Conservation (phyloP, 148 eudicot species). For the Cornus kousa region DNA sequence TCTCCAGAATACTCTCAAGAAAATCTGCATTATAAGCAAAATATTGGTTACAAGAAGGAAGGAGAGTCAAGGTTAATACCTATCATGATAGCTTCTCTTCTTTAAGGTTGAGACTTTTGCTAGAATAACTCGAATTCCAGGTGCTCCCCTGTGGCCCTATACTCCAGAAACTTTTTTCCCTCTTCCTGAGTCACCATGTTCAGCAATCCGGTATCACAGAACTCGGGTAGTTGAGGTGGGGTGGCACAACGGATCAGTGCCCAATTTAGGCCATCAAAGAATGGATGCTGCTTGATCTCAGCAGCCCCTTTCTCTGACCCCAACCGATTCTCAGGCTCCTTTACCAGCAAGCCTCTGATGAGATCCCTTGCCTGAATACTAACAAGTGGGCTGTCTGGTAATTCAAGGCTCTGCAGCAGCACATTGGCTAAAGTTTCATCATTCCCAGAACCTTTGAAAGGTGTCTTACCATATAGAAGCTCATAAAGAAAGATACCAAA, state of each 20-base stretch:
- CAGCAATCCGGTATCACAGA: slow-evolving; percentile 6
- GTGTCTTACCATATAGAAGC: slow-evolving; percentile 84
- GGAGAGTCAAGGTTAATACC: slow-evolving; percentile 2
- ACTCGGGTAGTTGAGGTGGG: slow-evolving; percentile 79
- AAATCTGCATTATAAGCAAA: slow-evolving; percentile 15
- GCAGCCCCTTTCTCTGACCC: slow-evolving; percentile 89
- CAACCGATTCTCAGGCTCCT: slow-evolving; percentile 75
- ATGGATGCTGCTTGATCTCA: slow-evolving; percentile 86
- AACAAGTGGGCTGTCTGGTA: slow-evolving; percentile 79
- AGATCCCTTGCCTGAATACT: slow-evolving; percentile 83
- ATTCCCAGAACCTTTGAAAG: slow-evolving; percentile 75
- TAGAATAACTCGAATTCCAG: slow-evolving; percentile 78
- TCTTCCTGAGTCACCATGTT: slow-evolving; percentile 21
- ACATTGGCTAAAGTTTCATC: slow-evolving; percentile 87
- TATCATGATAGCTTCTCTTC: background rate
- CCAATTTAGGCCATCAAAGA: slow-evolving; percentile 90
- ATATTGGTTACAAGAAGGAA: slow-evolving; percentile 13
- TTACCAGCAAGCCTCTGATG: slow-evolving; percentile 61
- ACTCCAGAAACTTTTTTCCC: slow-evolving; percentile 46
- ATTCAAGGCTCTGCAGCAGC: slow-evolving; percentile 57
- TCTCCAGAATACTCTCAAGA: slow-evolving; percentile 2
- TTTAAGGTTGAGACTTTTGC: background rate
- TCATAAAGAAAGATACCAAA: slow-evolving; percentile 80
- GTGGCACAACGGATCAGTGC: slow-evolving; percentile 82
- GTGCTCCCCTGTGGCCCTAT: slow-evolving; percentile 48